phyloP scores from a whole-genome alignment of 306 rosid species.

The Echinosophora koreensis region DNA sequence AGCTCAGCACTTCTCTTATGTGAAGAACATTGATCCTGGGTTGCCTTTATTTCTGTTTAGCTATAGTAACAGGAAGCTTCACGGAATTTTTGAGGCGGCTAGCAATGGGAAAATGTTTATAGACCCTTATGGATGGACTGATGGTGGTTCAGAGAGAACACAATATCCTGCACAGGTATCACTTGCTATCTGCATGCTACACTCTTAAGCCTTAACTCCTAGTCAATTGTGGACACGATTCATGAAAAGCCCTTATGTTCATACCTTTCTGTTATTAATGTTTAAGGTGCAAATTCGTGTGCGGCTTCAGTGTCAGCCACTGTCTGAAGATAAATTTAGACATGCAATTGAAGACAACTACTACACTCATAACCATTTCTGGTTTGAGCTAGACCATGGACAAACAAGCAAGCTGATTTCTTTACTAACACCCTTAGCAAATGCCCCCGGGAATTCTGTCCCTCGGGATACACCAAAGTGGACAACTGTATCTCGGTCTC shows the following conservation, averaged over 20 bases:
- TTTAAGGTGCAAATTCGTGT: slow-evolving; percentile 72
- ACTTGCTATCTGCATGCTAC: slow-evolving; percentile 22
- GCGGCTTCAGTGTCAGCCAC: slow-evolving; percentile 70
- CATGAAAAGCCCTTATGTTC: slow-evolving; percentile 9
- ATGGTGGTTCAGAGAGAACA: slow-evolving; percentile 73
- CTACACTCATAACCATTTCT: slow-evolving; percentile 60
- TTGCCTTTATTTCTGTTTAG: slow-evolving; percentile 93
- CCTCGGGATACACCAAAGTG: slow-evolving; percentile 44
- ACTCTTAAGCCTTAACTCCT: slow-evolving; percentile 33
- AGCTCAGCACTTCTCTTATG: slow-evolving; percentile 71
- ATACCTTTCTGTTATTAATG: slow-evolving; percentile 35
- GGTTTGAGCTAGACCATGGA: slow-evolving; percentile 90
- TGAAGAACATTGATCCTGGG: slow-evolving; percentile 85
- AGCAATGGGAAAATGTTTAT: slow-evolving; percentile 71
- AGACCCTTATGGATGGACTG: slow-evolving; percentile 89
- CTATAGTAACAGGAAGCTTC: slow-evolving; percentile 72
- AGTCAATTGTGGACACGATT: slow-evolving; percentile 23
- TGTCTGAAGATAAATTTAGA: slow-evolving; percentile 75
- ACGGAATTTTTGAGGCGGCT: slow-evolving; percentile 89
- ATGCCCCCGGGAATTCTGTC: slow-evolving; percentile 48
- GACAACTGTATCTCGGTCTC: slow-evolving; percentile 45
- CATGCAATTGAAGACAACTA: slow-evolving; percentile 73
- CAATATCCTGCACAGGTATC: slow-evolving; percentile 92
- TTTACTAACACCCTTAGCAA: slow-evolving; percentile 56
- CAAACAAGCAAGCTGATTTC: slow-evolving; percentile 67